Evolutionary conservation across 441 rosid genomes (phyloP).

Genomic region (Theobroma grandiflorum): DNA sequence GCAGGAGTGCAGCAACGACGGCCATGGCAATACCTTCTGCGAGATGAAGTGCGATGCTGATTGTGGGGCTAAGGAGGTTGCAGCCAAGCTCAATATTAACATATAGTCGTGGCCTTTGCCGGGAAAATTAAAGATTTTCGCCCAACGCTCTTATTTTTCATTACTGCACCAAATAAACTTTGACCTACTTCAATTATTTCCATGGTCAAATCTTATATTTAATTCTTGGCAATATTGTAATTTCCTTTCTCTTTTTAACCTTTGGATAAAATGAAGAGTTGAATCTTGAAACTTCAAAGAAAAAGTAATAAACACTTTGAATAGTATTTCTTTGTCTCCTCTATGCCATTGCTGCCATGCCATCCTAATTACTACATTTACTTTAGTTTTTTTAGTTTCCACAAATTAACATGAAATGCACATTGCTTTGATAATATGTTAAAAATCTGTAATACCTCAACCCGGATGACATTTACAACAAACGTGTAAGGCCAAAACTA

Average conservation of each 20-base stretch:
- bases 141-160: neutral
- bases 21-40: conserved; percentile 34
- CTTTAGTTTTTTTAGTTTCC: too few species aligned
- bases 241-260: neutral
- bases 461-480: too few species aligned
- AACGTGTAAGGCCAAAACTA: too few species aligned
- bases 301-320: too few species aligned
- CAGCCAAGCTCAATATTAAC: neutral
- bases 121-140: neutral
- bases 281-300: neutral
- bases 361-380: too few species aligned
- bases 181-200: neutral
- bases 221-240: neutral
- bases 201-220: neutral
- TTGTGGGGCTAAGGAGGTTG: conserved; percentile 39
- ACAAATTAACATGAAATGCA: too few species aligned
- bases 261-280: neutral
- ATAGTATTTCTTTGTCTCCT: too few species aligned
- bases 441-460: too few species aligned
- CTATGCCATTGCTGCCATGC: too few species aligned
- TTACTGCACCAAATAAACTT: neutral
- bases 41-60: conserved; percentile 55
- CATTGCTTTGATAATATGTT: too few species aligned
- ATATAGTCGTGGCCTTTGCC: neutral
- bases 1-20: conserved; percentile 29